phyloP scores from a whole-genome alignment of 73 alveolate genomes.

The Symbiodinium natans region DNA sequence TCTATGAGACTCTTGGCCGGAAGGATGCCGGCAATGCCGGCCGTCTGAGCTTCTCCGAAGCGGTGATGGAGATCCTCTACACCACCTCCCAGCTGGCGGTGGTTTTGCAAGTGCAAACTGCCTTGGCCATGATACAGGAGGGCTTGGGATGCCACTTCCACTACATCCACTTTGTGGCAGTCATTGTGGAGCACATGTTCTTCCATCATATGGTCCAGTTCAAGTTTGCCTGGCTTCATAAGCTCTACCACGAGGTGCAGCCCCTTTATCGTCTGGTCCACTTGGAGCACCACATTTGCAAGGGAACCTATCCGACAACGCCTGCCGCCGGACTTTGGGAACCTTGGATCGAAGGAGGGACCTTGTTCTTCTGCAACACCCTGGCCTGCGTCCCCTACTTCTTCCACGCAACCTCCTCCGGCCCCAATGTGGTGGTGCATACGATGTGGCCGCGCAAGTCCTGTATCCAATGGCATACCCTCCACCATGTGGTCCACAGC shows the following conservation, averaged over 20 bases:
- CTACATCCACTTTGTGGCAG: background rate
- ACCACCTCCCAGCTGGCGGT: slow-evolving; percentile 44
- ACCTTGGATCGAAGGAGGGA: slow-evolving; percentile 53
- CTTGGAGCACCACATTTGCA: slow-evolving; percentile 77
- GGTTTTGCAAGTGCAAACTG: slow-evolving; percentile 40
- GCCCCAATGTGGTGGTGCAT: slow-evolving; percentile 40
- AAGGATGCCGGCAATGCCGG: too few relatives aligned
- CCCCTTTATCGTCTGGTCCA: slow-evolving; percentile 46
- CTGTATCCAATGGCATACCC: slow-evolving; percentile 66
- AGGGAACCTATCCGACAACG: slow-evolving; percentile 57
- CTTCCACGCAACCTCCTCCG: slow-evolving; percentile 23
- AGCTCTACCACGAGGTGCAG: slow-evolving; percentile 36
- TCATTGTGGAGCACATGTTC: too few relatives aligned
- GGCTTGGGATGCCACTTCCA: background rate
- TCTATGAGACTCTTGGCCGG: too few relatives aligned
- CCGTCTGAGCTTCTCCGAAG: slow-evolving; percentile 22
- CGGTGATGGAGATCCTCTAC: slow-evolving; percentile 64
- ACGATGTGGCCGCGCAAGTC: slow-evolving; percentile 67
- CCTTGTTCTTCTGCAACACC: slow-evolving; percentile 71
- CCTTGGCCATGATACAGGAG: slow-evolving; percentile 29
- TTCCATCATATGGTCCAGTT: slow-evolving; percentile 2
- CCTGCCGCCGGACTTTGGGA: slow-evolving; percentile 84
- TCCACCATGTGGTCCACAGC: slow-evolving; percentile 54
- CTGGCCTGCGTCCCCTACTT: slow-evolving; percentile 36
- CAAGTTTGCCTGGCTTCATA: slow-evolving; percentile 81